Evolutionary conservation across 805 yeast species (phyloP), one percentile per base, ranked within the genome.

Genomic region (Yarrowia sp.): DNA sequence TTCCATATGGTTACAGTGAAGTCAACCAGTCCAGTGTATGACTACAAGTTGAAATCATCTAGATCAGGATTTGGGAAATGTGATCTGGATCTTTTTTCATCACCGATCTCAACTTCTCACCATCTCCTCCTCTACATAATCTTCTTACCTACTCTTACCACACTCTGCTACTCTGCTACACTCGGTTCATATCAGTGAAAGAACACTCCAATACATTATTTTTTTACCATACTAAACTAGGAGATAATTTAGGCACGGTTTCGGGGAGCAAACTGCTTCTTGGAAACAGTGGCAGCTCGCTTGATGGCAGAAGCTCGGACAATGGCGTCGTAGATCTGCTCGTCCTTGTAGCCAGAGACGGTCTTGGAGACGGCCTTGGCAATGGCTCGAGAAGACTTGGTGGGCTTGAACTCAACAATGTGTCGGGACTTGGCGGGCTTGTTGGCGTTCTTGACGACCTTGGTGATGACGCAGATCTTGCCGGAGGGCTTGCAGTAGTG

Each of bases 321-420:
- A 67, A 81, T 79, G 65, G 84, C 83, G 71, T 76, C 79, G 71
- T 80, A 77, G 71, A 79, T 74, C 69, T 80, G 77, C 72, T 81
- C 84, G 68, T 76, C 76, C 74, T 82, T 78, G 83, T 81, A 80
- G 70, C 81, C 80, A 69, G 74, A 75, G 68, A 79, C 72, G 66
- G 75, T 71, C 76, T 79, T 79, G 65, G 83, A 73, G 68, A 78
- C 78, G 68, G 83, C 82, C 67, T 74, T 73, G 71, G 83, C 80
- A 68, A 76, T 73, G 72, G 73, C 74, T 73, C 82, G 78, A 54
- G 79, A 69, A 65, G 80, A 72, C 74, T 77, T 78, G 80, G 74
- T 70, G 68, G 73, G 72, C 75, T 78, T 77, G 81, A 77, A 79
- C 66, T 75, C 71, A 67, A 76, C 72, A 67, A 71, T 68, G 69